Conservation (phyloP, 306 rosid species). For the Malus sieversii region DNA sequence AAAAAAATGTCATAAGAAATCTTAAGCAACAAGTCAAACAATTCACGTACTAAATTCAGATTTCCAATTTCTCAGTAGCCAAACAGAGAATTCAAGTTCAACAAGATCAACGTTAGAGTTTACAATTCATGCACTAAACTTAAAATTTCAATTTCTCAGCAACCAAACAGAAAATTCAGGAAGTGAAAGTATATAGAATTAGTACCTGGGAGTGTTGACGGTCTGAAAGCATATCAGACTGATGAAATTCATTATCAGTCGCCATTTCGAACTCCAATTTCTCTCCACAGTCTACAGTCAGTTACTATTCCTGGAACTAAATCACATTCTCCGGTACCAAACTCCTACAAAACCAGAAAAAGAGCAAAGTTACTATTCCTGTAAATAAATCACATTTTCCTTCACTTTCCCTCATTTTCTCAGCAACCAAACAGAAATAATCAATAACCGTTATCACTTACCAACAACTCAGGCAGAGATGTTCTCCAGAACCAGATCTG, state of each 20-base stretch:
- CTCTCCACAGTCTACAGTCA: background rate
- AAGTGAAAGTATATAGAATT: background rate
- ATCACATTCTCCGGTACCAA: background rate
- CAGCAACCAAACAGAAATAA: background rate
- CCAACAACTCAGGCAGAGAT: background rate
- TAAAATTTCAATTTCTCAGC: no score
- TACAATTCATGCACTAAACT: background rate
- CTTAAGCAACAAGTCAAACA: background rate
- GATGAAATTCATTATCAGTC: conserved; percentile 9
- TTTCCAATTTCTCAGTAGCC: no score
- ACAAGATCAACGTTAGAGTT: background rate
- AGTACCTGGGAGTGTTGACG: conserved; percentile 20
- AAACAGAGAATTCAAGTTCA: background rate
- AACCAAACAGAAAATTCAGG: background rate
- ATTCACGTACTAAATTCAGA: no score
- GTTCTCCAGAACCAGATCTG: conserved; percentile 6
- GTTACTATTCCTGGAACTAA: background rate
- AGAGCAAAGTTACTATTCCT: background rate
- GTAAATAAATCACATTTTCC: background rate
- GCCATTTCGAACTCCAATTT: conserved; percentile 1
- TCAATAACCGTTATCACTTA: background rate
- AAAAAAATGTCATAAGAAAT: background rate
- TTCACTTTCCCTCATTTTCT: background rate
- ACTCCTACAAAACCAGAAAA: background rate
- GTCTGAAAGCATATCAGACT: background rate